Conservation (phyloP, 352 stramenopile species). For the Phytophthora hibernalis region DNA sequence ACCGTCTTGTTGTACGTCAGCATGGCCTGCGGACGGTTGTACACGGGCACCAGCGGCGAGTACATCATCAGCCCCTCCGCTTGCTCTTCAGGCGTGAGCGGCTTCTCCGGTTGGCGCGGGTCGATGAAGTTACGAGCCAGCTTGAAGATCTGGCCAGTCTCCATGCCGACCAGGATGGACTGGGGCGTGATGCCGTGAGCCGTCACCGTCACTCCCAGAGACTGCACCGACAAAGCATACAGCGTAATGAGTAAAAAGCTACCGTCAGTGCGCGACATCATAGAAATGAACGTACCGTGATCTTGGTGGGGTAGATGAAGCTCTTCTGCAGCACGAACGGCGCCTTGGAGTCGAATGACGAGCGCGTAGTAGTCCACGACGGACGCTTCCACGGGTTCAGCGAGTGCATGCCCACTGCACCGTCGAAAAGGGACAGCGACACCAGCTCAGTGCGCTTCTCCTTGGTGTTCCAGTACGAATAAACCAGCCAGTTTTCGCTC, state of each 20-base stretch:
- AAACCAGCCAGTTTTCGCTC: constrained; percentile 97
- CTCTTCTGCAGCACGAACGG: constrained; percentile 96
- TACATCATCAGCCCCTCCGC: constrained; percentile 90
- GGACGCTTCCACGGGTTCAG: constrained; percentile 95
- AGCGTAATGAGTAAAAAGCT: constrained; percentile 10
- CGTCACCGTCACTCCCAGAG: constrained; percentile 94
- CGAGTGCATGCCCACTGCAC: constrained; percentile 95
- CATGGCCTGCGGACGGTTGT: constrained; percentile 85
- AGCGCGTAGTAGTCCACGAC: constrained; percentile 90
- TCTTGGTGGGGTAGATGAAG: constrained; percentile 92
- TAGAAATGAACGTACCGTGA: constrained; percentile 58
- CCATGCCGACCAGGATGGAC: constrained; percentile 93
- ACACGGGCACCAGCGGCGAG: constrained; percentile 89
- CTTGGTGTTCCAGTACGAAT: constrained; percentile 96
- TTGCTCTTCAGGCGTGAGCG: constrained; percentile 87
- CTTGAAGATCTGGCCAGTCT: constrained; percentile 93
- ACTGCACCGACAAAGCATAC: constrained; percentile 29
- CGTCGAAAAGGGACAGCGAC: constrained; percentile 94
- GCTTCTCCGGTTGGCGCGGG: constrained; percentile 93
- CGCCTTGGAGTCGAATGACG: constrained; percentile 90
- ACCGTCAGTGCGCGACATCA: not conserved
- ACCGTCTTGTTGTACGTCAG: constrained; percentile 94
- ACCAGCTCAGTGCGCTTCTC: constrained; percentile 86
- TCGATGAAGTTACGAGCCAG: constrained; percentile 94
- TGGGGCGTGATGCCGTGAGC: constrained; percentile 95